phyloP scores from a whole-genome alignment of 352 stramenopile genomes.

The Pythium utonaiense region DNA sequence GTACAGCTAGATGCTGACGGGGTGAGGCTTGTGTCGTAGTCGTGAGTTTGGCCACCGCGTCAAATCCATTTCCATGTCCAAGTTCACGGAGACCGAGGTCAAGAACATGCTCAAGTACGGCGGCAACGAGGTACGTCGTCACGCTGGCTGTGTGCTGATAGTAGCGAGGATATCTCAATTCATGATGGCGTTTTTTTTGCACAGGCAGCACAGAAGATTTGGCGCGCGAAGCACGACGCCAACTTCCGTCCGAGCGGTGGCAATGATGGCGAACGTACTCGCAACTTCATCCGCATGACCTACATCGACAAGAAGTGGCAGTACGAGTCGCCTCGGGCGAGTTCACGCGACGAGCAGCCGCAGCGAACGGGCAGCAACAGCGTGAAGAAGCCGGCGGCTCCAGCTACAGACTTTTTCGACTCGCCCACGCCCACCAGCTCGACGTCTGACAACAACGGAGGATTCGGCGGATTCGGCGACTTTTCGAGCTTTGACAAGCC shows the following conservation, averaged over 20 bases:
- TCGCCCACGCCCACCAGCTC: slow-evolving; percentile 29
- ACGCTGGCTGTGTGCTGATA: background rate
- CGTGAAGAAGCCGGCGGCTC: slow-evolving; percentile 36
- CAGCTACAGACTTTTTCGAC: slow-evolving; percentile 44
- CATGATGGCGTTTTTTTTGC: background rate
- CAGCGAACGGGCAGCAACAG: slow-evolving; percentile 46
- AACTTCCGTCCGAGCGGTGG: slow-evolving; percentile 71
- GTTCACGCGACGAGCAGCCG: slow-evolving; percentile 37
- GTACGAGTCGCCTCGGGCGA: slow-evolving; percentile 64
- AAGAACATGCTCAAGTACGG: slow-evolving; percentile 86
- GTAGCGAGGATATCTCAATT: background rate
- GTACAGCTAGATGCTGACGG: background rate
- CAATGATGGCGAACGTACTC: slow-evolving; percentile 74
- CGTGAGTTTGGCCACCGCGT: slow-evolving; percentile 91
- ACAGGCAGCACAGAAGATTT: slow-evolving; percentile 83
- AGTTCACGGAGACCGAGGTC: slow-evolving; percentile 90
- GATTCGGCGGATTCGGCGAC: slow-evolving; percentile 65
- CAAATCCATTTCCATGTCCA: slow-evolving; percentile 93
- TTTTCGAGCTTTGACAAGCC: slow-evolving; percentile 69
- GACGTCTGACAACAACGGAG: slow-evolving; percentile 37
- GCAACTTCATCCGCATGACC: slow-evolving; percentile 87
- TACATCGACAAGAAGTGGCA: slow-evolving; percentile 89
- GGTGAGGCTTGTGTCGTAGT: slow-evolving; percentile 23
- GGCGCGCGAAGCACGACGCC: slow-evolving; percentile 76
- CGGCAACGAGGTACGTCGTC: slow-evolving; percentile 76